A percentile compares a stretch with the other conserved stretches of the same genome.
phyloP scores from a whole-genome alignment of 2,329 filamentous ascomycete genomes.

The Calonectria honghensis region DNA sequence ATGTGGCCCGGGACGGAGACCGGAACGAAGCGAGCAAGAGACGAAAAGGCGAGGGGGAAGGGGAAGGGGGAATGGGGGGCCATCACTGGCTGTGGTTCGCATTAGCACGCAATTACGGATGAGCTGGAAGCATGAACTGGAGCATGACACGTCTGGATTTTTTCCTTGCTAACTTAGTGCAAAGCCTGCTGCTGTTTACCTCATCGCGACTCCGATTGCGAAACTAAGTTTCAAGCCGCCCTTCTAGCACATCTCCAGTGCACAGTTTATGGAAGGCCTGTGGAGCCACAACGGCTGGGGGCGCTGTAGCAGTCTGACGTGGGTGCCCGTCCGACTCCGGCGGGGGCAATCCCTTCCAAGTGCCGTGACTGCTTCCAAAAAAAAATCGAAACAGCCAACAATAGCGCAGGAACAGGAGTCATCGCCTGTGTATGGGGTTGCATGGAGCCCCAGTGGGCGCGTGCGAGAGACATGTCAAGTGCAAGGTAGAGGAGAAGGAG shows the following conservation, averaged over 20 bases:
- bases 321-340: constrained; percentile 37
- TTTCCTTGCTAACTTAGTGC: constrained; percentile 26
- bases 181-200: constrained; percentile 30
- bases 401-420: constrained; percentile 17
- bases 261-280: constrained; percentile 21
- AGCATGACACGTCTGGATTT: constrained; percentile 31
- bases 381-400: background rate
- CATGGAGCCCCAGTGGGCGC: constrained; percentile 4
- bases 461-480: constrained; percentile 30
- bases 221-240: constrained; percentile 41
- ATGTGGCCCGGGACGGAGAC: constrained; percentile 33
- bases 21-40: constrained; percentile 17
- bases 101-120: constrained; percentile 32
- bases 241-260: constrained; percentile 27
- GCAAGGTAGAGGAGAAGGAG: constrained; percentile 39
- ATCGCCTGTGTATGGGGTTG: constrained; percentile 9
- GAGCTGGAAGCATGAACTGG: constrained; percentile 28
- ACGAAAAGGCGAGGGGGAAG: background rate
- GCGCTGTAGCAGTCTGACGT: constrained; percentile 29
- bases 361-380: constrained; percentile 34
- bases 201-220: constrained; percentile 34
- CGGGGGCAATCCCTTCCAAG: constrained; percentile 34
- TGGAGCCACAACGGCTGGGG: constrained; percentile 33
- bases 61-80: background rate
- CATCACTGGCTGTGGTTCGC: constrained; percentile 16